These are phyloP conservation scores for Epichloe uncinata DNA, from an alignment of 2,329 filamentous ascomycete species.

Conservation along the genomic window DNA sequence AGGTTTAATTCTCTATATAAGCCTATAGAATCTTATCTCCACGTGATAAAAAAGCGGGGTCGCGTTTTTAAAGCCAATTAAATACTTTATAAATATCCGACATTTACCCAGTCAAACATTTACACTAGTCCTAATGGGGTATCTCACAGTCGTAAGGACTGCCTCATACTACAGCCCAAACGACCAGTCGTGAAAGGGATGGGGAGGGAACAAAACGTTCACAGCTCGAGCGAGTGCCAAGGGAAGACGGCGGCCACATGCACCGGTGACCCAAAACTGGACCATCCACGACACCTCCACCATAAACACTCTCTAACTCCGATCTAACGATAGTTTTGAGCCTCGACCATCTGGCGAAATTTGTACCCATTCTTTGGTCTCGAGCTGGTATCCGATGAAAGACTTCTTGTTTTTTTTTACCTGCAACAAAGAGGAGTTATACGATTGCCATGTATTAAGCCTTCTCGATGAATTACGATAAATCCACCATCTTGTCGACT, in stretches of 20 bases:
- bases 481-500: background rate
- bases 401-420: background rate
- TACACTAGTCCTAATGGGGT: too few relatives aligned
- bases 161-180: too few relatives aligned
- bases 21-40: too few relatives aligned
- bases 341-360: background rate
- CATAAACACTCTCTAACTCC: background rate
- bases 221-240: background rate
- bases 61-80: too few relatives aligned
- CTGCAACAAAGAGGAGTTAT: background rate
- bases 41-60: too few relatives aligned
- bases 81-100: too few relatives aligned
- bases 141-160: too few relatives aligned
- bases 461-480: conserved; percentile 2
- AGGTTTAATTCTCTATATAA: too few relatives aligned
- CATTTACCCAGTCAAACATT: too few relatives aligned
- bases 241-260: background rate
- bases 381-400: background rate
- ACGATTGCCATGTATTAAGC: conserved; percentile 1
- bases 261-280: background rate
- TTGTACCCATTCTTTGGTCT: background rate
- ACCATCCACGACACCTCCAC: background rate
- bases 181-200: too few relatives aligned
- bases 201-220: background rate
- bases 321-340: background rate